phyloP scores from a whole-genome alignment of 495 filamentous ascomycete genomes.

The Hypoxylon lenormandii region DNA sequence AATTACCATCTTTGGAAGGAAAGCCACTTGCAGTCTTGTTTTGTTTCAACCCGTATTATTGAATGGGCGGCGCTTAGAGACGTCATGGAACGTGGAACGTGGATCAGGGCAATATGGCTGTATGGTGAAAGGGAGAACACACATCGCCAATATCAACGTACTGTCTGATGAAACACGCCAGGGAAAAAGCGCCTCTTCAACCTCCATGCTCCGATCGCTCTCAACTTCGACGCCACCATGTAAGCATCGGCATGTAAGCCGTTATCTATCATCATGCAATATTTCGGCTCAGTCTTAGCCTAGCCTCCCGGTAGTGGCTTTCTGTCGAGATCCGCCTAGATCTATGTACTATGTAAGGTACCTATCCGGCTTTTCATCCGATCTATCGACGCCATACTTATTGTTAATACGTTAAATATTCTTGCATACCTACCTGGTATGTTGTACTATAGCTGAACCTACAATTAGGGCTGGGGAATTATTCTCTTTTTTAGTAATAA shows the following conservation, averaged over 20 bases:
- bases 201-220: not conserved
- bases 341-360: no score
- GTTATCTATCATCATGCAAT: constrained; percentile 32
- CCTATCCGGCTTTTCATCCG: no score
- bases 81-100: constrained; percentile 16
- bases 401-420: no score
- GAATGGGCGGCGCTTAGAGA: constrained; percentile 38
- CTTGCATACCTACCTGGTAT: no score
- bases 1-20: constrained; percentile 23
- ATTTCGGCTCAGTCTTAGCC: not conserved
- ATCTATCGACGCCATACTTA: no score
- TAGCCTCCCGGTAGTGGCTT: not conserved
- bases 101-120: constrained; percentile 8
- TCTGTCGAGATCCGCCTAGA: no score
- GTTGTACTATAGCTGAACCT: no score
- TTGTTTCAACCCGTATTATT: constrained; percentile 38
- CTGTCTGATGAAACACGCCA: constrained; percentile 19
- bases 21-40: constrained; percentile 36
- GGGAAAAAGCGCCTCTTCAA: not conserved
- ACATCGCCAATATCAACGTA: not conserved
- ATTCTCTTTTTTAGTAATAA: no score
- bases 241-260: no score
- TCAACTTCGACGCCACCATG: constrained; percentile 9
- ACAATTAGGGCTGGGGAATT: no score
- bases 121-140: constrained; percentile 5